phyloP scores from a whole-genome alignment of 768 basidiomycete species.

The Russula olivacea region DNA sequence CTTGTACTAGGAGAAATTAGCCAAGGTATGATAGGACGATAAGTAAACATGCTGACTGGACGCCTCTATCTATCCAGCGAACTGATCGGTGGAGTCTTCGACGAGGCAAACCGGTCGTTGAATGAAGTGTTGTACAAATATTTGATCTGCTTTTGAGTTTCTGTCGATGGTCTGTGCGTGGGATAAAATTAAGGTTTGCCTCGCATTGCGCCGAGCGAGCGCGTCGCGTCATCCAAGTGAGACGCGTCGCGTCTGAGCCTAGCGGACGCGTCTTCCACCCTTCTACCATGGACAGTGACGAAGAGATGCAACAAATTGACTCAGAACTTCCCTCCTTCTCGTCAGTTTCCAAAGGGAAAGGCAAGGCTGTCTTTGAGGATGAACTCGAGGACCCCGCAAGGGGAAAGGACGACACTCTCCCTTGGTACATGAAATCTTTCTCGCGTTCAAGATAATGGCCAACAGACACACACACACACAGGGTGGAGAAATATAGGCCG shows the following conservation, averaged over 20 bases:
- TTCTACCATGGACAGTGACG: slow-evolving; percentile 50
- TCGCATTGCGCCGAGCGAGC: slow-evolving; percentile 8
- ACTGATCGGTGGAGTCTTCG: slow-evolving; percentile 87
- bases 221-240: not conserved
- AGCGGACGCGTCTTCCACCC: slow-evolving; percentile 7
- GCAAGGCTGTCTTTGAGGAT: slow-evolving; percentile 46
- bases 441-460: not conserved
- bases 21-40: not conserved
- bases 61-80: slow-evolving; percentile 88
- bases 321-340: slow-evolving; percentile 24
- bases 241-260: not conserved
- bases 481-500: slow-evolving; percentile 98
- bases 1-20: slow-evolving; percentile 29
- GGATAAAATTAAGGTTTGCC: slow-evolving; percentile 28
- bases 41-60: slow-evolving; percentile 36
- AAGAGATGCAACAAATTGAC: slow-evolving; percentile 47
- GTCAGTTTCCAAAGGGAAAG: slow-evolving; percentile 60
- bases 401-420: slow-evolving; percentile 61
- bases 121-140: slow-evolving; percentile 27
- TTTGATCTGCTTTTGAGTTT: slow-evolving; percentile 29
- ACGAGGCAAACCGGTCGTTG: slow-evolving; percentile 59
- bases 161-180: slow-evolving; percentile 45
- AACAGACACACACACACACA: slow-evolving; percentile 13
- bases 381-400: slow-evolving; percentile 25
- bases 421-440: slow-evolving; percentile 55